Percentiles rank a stretch among this genome's conserved stretches.
Evolutionary conservation across 73 alveolate genomes (phyloP).

Genomic region (Stentor roeselii): DNA sequence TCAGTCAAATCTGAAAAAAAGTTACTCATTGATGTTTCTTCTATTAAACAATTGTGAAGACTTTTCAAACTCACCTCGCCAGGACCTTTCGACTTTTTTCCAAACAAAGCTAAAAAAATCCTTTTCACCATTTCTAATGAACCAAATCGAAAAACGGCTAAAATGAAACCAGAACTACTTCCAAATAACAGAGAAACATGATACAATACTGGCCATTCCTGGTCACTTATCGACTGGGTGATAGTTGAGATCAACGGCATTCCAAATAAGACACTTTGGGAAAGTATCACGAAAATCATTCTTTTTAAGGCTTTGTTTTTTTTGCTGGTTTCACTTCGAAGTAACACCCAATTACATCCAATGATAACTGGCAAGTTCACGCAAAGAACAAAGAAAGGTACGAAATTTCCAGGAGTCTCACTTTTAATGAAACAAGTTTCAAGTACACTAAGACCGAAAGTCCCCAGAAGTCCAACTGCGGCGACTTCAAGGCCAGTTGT

Average conservation of each 20-base stretch:
- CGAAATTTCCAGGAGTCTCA: not conserved
- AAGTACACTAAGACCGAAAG: not conserved
- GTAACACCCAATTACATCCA: not conserved
- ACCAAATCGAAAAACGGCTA: not conserved
- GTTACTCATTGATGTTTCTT: not conserved
- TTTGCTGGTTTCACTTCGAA: not conserved
- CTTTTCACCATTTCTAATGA: not conserved
- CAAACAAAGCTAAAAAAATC: not conserved
- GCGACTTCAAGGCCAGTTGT: not conserved
- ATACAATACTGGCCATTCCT: too few species aligned
- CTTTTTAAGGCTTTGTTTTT: not conserved
- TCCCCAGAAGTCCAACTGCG: not conserved
- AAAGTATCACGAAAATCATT: not conserved
- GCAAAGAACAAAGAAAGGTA: not conserved
- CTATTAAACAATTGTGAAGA: too few species aligned
- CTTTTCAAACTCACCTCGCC: not conserved
- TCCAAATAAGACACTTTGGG: not conserved
- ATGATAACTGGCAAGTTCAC: not conserved
- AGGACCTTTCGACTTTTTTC: too few species aligned
- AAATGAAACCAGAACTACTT: not conserved
- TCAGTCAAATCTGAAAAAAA: not conserved
- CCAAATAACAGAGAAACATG: not conserved
- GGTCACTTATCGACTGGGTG: too few species aligned
- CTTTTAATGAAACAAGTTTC: not conserved
- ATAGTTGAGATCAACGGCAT: not conserved